Evolutionary conservation across 2,329 filamentous ascomycete genomes (phyloP), one percentile per base, ranked within the genome.

Genomic region (Dothiorella sarmentorum): DNA sequence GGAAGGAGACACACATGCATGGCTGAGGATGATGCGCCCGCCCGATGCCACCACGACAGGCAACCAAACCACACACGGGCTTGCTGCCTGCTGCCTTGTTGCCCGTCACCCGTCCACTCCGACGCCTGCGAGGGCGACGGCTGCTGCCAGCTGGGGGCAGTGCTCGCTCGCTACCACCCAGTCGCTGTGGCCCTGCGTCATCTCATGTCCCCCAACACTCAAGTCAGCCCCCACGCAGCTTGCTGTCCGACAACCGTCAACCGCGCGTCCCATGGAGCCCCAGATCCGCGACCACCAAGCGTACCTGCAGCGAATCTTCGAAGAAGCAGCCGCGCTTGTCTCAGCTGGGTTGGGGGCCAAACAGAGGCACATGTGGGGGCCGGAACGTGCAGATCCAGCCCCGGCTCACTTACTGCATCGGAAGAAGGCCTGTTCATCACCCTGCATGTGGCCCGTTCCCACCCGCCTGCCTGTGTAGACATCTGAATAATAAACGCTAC

Each of bases 1-100:
- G 49, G 49, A 53, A 38, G 49, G 35, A 53, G 49, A 53, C 49
- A 53, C 49, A 40, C 35, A 29, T 45, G 49, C 49, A 53, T 40
- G n/a, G 47, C 47, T 37, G 33, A 37, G 24, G 49, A n/a, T n/a
- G n/a, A n/a, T n/a, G n/a, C n/a, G n/a, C n/a, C n/a, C n/a, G n/a
- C n/a, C n/a, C n/a, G n/a, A n/a, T n/a, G n/a, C n/a, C n/a, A n/a
- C n/a, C n/a, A n/a, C n/a, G n/a, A n/a, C n/a, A n/a, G n/a, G n/a
- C n/a, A n/a, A n/a, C n/a, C n/a, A n/a, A n/a, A n/a, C n/a, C n/a
- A n/a, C n/a, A n/a, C n/a, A n/a, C n/a, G n/a, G n/a, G n/a, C n/a
- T n/a, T n/a, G n/a, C n/a, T n/a, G n/a, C n/a, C n/a, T n/a, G n/a
- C n/a, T n/a, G n/a, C n/a, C n/a, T n/a, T n/a, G n/a, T n/a, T n/a